A percentile compares a stretch with the other conserved stretches of the same genome.
phyloP scores from a whole-genome alignment of 345 rosid species.

The Rhodamnia rubescens region DNA sequence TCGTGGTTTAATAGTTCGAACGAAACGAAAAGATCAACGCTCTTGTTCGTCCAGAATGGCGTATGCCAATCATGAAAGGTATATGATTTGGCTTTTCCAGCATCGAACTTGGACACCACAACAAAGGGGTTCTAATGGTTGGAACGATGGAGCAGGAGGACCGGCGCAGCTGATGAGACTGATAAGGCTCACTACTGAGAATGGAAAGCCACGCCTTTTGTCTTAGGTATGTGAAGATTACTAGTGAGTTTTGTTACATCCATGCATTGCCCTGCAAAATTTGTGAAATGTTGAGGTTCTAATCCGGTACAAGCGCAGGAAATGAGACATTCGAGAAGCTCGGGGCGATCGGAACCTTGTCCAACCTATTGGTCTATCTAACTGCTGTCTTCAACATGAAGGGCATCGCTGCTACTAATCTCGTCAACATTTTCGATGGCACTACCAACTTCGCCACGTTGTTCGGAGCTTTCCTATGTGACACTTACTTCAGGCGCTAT shows the following conservation, averaged over 20 bases:
- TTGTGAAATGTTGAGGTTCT: not conserved
- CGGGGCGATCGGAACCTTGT: slow-evolving; percentile 40
- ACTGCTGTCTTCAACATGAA: slow-evolving; percentile 54
- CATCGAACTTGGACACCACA: not conserved
- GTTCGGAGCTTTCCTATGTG: slow-evolving; percentile 51
- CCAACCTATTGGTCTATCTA: slow-evolving; percentile 42
- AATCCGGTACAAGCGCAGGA: slow-evolving; percentile 15
- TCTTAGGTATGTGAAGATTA: not conserved
- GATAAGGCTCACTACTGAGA: not conserved
- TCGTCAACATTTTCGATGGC: slow-evolving; percentile 43
- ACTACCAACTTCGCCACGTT: slow-evolving; percentile 57
- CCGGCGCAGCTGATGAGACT: not conserved
- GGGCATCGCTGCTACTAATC: slow-evolving; percentile 47
- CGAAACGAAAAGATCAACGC: not conserved
- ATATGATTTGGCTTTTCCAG: not conserved
- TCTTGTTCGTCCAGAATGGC: not conserved
- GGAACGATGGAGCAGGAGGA: not conserved
- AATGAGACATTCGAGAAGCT: slow-evolving; percentile 61
- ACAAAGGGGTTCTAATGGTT: not conserved
- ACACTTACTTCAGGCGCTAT: slow-evolving; percentile 65
- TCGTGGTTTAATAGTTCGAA: not conserved
- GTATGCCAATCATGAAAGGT: not conserved
- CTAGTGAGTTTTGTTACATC: not conserved
- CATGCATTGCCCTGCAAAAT: not conserved
- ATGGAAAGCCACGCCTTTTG: slow-evolving; percentile 6